These are phyloP conservation scores for Trametes gibbosa DNA, from an alignment of 768 basidiomycete species.

Conservation along the genomic window DNA sequence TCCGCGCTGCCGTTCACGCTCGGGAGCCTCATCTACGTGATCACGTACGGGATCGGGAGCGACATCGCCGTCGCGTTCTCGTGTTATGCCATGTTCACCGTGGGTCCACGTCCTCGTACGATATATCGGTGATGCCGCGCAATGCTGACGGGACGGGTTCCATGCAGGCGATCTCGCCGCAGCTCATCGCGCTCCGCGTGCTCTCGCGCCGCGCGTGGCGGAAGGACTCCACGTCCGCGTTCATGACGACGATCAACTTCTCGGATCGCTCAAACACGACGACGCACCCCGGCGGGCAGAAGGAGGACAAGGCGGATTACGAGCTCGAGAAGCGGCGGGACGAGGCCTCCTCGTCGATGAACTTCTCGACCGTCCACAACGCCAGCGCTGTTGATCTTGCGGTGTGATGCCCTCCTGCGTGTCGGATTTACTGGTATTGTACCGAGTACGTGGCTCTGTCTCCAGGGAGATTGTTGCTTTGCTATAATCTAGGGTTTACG, in stretches of 20 bases:
- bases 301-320: not conserved
- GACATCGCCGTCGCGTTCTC: conserved; percentile 37
- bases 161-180: conserved; percentile 18
- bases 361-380: not conserved
- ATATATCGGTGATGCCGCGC: not conserved
- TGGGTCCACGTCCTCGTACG: conserved; percentile 24
- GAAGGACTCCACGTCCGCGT: not conserved
- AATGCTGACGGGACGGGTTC: not conserved
- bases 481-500: too few relatives aligned
- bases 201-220: conserved; percentile 16
- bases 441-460: too few relatives aligned
- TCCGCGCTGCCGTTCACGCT: conserved; percentile 40
- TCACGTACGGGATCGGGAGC: conserved; percentile 36
- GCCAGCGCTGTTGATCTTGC: not conserved
- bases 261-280: not conserved
- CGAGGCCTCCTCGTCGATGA: not conserved
- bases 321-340: not conserved
- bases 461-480: too few relatives aligned
- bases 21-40: conserved; percentile 38
- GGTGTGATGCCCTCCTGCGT: not conserved
- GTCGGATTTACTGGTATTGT: not conserved
- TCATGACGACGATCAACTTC: conserved; percentile 6
- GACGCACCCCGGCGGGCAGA: not conserved
- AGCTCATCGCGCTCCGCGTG: conserved; percentile 20
- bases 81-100: conserved; percentile 42